Conservation (phyloP, 2,329 filamentous ascomycete species). For the Exophiala oligosperma region DNA sequence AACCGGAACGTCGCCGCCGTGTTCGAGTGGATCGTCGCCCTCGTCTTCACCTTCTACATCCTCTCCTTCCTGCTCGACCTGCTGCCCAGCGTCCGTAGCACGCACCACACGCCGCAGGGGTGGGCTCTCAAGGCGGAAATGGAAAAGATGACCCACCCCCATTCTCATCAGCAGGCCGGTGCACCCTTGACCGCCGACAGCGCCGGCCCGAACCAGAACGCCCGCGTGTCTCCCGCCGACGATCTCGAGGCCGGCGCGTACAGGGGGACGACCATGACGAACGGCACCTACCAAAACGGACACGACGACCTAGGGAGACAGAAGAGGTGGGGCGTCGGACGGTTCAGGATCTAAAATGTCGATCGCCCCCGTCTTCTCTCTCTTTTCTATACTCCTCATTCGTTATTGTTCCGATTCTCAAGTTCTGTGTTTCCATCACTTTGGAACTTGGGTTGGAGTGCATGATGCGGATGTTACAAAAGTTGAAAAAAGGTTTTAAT, state of each 20-base stretch:
- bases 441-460: too few species aligned
- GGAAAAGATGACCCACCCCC: constrained; percentile 10
- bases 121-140: constrained; percentile 13
- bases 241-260: constrained; percentile 10
- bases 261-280: constrained; percentile 16
- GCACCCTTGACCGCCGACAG: constrained; percentile 18
- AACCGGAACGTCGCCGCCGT: constrained; percentile 69
- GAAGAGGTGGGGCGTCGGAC: constrained; percentile 16
- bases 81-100: constrained; percentile 70
- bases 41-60: constrained; percentile 58
- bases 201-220: constrained; percentile 17
- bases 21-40: constrained; percentile 65
- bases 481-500: too few species aligned
- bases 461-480: too few species aligned
- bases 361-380: neutral
- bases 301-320: constrained; percentile 11
- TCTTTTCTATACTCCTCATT: neutral
- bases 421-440: too few species aligned
- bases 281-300: constrained; percentile 5
- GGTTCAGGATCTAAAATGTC: constrained; percentile 9
- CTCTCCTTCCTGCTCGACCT: constrained; percentile 87
- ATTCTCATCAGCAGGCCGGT: constrained; percentile 3
- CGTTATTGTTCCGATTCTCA: neutral
- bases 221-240: neutral
- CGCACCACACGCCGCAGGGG: constrained; percentile 47